These are phyloP conservation scores for Yarrowia alimentaria DNA, from an alignment of 805 yeast genomes.

Conservation along the genomic window DNA sequence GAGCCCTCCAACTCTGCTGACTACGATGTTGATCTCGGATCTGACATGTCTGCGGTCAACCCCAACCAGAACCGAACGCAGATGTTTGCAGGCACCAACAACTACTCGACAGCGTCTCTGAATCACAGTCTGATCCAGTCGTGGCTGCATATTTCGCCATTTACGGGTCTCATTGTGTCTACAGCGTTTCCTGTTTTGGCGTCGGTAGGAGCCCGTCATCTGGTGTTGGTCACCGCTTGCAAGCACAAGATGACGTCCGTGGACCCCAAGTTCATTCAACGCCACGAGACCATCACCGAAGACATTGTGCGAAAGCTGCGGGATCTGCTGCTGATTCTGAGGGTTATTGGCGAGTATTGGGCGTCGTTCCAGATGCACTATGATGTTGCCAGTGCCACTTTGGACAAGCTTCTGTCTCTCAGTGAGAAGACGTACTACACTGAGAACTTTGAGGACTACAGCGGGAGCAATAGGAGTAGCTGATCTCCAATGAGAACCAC, in stretches of 20 bases:
- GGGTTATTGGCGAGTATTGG: constrained; percentile 28
- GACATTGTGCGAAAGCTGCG: constrained; percentile 25
- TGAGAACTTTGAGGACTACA: constrained; percentile 12
- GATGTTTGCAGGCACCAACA: constrained; percentile 26
- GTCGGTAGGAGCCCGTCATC: constrained; percentile 14
- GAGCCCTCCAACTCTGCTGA: constrained; percentile 1
- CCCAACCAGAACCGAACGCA: constrained; percentile 2
- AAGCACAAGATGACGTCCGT: constrained; percentile 11
- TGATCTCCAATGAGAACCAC: not conserved
- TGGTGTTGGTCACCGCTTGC: constrained; percentile 20
- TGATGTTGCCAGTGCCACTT: constrained; percentile 20
- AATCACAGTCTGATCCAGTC: constrained; percentile 24
- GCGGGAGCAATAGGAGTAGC: constrained; percentile 15
- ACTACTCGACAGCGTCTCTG: constrained; percentile 27
- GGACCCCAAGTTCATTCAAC: constrained; percentile 22
- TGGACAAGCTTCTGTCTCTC: constrained; percentile 18
- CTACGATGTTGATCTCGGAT: not conserved
- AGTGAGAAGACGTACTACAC: constrained; percentile 26
- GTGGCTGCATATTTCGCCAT: constrained; percentile 25
- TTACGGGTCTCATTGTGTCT: constrained; percentile 25
- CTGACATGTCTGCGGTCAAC: too few species aligned
- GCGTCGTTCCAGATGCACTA: constrained; percentile 27
- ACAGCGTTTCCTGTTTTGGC: constrained; percentile 26
- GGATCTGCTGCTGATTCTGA: constrained; percentile 20
- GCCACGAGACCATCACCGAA: constrained; percentile 25